Base-by-base conservation (phyloP, 2,329 filamentous ascomycete species). In the Beauveria rudraprayagi region DNA sequence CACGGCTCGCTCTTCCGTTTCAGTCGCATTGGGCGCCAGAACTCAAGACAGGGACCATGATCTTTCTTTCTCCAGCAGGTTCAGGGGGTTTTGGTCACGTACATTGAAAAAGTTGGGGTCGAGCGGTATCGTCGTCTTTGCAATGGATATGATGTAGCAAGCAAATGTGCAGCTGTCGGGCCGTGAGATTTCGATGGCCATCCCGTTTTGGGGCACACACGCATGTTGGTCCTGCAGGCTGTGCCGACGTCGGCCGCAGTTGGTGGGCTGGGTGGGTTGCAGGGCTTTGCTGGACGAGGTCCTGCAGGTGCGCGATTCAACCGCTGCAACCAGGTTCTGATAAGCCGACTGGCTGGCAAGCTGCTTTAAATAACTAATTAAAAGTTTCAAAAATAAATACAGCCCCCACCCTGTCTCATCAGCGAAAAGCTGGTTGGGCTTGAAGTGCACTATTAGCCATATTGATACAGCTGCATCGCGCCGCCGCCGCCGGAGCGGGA, bases 181-280 rank as follows among this genome's bases (percentile, higher is more conserved):
- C 51, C 24, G 14, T 24, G n/a, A 46, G 40, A 10, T 44, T 28
- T 40, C 24, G 17, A 22, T 10, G 26, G 17, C 41, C 17, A 55
- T 19, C 51, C 11, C 26, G 48, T 43, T 55, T 40, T 44, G 43
- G 44, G 41, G 46, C 44, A 16, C 11, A 24, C 6, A 40, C 9
- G 55, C n/a, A 19, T 26, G 40, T 47, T 48, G 14, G 30, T 8
- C 56, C 22, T 50, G 48, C 44, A 40, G 37, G n/a, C 16, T 57
- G 47, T 56, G 53, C 60, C 60, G 60, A 61, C 60, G 53, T 61
- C 60, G 60, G 60, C 60, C 60, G 50, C 41, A n/a, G 34, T 6
- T 26, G 48, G 40, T 56, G 30, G 52, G 51, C 44, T 55, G 22
- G 41, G 30, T 48, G 44, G 59, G 41, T 26, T 30, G 17, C 14